These are phyloP conservation scores for Amauroascus verrucosus DNA, from an alignment of 2,329 filamentous ascomycete species.

Conservation along the genomic window DNA sequence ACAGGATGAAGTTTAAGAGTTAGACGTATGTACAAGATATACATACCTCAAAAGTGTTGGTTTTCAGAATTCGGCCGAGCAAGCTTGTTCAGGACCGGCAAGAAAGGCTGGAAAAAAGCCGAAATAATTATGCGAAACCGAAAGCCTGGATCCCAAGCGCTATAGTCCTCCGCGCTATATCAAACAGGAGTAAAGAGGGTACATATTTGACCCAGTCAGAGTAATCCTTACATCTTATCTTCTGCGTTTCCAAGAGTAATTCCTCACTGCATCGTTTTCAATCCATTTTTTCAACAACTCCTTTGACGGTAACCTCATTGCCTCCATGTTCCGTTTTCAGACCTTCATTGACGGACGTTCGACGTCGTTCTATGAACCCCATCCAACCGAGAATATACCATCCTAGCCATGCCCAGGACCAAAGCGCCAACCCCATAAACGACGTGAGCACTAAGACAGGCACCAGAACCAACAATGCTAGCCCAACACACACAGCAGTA, in stretches of 20 bases:
- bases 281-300: not conserved
- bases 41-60: too few relatives aligned
- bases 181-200: too few relatives aligned
- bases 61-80: not conserved
- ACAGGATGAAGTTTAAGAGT: too few relatives aligned
- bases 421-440: conserved; percentile 50
- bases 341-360: too few relatives aligned
- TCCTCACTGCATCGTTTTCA: not conserved
- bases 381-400: conserved; percentile 31
- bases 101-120: not conserved
- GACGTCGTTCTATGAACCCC: conserved; percentile 7
- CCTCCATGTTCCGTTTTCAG: not conserved
- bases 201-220: too few relatives aligned
- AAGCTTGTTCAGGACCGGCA: not conserved
- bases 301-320: not conserved
- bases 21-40: too few relatives aligned
- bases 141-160: too few relatives aligned
- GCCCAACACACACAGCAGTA: conserved; percentile 55
- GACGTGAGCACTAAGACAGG: conserved; percentile 59
- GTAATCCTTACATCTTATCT: too few relatives aligned
- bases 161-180: not conserved
- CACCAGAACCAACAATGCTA: conserved; percentile 57
- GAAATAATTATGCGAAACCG: too few relatives aligned
- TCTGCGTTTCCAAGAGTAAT: not conserved
- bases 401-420: conserved; percentile 55